Evolutionary conservation across 352 stramenopile species (phyloP), one percentile per base, ranked within the genome.

Genomic region (Phytophthora crassamura): DNA sequence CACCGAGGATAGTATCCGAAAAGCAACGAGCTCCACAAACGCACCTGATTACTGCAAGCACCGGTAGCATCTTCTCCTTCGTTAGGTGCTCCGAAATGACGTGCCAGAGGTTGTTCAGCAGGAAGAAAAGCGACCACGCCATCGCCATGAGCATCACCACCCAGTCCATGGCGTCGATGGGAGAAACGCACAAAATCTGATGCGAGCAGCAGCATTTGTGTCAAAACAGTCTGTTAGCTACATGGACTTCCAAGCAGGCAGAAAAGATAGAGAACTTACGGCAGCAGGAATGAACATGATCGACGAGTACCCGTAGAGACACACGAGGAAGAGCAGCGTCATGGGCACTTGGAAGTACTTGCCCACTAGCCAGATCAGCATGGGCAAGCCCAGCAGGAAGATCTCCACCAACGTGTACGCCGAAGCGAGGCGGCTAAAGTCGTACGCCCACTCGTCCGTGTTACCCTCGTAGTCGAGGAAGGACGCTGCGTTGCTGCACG

Each of bases 1-100:
- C 22, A 14, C 5, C 20, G 41, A 40, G 45, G 34, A 6, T 59
- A n/a, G 2, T 47, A 6, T 11, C 5, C 28, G 25, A 9, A 52
- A 32, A 12, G 35, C 16, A 12, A 7, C 2, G n/a, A 18, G 6
- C 10, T n/a, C 3, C 2, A 4, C 22, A 54, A 51, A 52, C 68
- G 40, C 74, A 95, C 88, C 84, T 87, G 60, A 96, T 91, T 48
- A 96, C 76, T 20, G 82, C 82, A 9, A 96, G 69, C 42, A 96
- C 65, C 16, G 88, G 86, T 14, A 96, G 67, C 82, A 94, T 92
- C 57, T 96, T 96, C 51, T 96, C 88, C 61, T 96, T 94, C 32
- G 86, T 86, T 48, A 93, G 50, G 54, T 93, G 84, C 48, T 94
- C 84, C 15, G 81, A 78, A 35, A 94, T 91, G 39, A 89, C 69